phyloP scores from a whole-genome alignment of 2,329 filamentous ascomycete genomes.

The Fusarium dlaminii region DNA sequence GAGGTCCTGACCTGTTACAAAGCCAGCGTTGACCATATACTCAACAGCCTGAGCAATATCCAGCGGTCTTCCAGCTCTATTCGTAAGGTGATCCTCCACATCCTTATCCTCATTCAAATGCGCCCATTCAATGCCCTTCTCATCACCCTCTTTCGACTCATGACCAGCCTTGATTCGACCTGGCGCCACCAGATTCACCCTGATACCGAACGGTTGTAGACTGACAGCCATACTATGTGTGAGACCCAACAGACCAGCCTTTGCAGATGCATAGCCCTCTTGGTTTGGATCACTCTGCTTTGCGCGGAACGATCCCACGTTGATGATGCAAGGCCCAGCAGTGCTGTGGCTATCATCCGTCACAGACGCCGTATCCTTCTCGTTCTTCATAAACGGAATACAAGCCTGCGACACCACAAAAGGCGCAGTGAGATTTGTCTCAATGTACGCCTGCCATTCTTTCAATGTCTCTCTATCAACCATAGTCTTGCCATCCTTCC shows the following conservation, averaged over 20 bases:
- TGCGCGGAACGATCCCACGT: conserved; percentile 9
- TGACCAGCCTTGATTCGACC: conserved; percentile 7
- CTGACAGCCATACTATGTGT: conserved; percentile 19
- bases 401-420: conserved; percentile 13
- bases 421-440: conserved; percentile 4
- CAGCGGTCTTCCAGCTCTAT: conserved; percentile 7
- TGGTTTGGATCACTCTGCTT: conserved; percentile 16
- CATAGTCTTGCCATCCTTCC: conserved; percentile 12
- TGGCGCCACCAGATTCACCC: conserved; percentile 6
- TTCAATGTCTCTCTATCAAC: background rate
- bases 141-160: conserved; percentile 7
- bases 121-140: background rate
- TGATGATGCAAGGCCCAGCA: conserved; percentile 12
- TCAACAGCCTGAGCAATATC: conserved; percentile 13
- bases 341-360: conserved; percentile 8
- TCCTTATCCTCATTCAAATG: conserved; percentile 11
- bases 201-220: background rate
- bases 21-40: conserved; percentile 16
- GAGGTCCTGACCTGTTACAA: conserved; percentile 13
- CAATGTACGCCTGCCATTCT: conserved; percentile 2
- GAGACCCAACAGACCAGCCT: conserved; percentile 1
- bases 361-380: background rate
- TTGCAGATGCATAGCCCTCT: conserved; percentile 5
- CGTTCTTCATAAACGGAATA: conserved; percentile 12
- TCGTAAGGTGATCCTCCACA: conserved; percentile 9